Conservation (phyloP, 2,329 filamentous ascomycete species). For the Ceratocystis variospora region DNA sequence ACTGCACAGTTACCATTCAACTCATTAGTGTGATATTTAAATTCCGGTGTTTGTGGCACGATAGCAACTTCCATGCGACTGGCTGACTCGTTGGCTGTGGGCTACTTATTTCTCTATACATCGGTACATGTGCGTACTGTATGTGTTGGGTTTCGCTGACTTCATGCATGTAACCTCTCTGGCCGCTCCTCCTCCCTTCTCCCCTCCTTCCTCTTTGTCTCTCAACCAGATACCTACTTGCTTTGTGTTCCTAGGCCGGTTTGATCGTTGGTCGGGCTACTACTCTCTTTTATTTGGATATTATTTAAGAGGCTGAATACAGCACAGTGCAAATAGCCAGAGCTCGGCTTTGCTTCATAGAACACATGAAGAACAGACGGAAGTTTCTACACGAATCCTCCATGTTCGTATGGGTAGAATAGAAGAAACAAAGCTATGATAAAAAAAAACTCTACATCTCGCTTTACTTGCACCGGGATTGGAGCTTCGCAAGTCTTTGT, state of each 20-base stretch:
- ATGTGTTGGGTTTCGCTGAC: neutral
- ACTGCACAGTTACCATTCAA: too few relatives aligned
- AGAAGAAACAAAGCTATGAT: neutral
- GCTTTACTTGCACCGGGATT: neutral
- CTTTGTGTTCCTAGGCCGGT: neutral
- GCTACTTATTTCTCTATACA: neutral
- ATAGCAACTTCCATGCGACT: neutral
- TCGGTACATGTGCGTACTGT: neutral
- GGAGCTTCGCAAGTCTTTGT: neutral
- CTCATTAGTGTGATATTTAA: neutral
- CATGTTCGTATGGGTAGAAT: neutral
- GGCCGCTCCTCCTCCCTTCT: neutral
- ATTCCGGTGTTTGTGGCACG: neutral
- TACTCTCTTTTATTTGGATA: too few relatives aligned
- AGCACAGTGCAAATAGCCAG: neutral
- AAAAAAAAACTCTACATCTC: neutral
- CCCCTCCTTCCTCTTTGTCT: too few relatives aligned
- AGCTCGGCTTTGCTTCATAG: neutral
- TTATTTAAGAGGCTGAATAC: too few relatives aligned
- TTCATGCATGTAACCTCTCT: slow-evolving; percentile 5
- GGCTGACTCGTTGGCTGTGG: neutral
- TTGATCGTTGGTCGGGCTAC: neutral
- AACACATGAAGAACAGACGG: neutral
- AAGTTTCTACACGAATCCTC: neutral
- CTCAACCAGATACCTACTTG: too few relatives aligned